Conservation (phyloP, 208 protist genomes). For the Trypanosoma platydactyli region DNA sequence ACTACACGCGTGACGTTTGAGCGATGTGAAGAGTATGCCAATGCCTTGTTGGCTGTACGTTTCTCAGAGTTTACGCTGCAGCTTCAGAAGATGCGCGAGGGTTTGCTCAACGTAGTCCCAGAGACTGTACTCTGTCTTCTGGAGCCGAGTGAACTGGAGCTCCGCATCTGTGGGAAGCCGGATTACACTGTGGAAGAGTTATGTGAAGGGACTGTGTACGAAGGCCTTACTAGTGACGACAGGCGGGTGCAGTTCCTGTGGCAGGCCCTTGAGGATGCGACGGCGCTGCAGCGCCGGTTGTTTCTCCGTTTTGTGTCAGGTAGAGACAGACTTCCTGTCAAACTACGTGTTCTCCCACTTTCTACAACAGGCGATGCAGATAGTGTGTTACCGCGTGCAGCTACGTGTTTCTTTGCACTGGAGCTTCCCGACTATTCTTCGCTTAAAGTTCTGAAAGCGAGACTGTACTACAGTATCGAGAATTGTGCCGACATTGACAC, state of each 20-base stretch:
- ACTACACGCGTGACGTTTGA: constrained; percentile 70
- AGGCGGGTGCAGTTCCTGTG: constrained; percentile 90
- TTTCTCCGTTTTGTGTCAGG: constrained; percentile 93
- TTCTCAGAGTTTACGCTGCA: constrained; percentile 82
- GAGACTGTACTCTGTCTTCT: constrained; percentile 80
- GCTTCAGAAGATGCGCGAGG: constrained; percentile 80
- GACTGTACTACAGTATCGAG: constrained; percentile 95
- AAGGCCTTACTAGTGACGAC: constrained; percentile 80
- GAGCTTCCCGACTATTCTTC: constrained; percentile 95
- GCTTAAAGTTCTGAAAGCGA: constrained; percentile 91
- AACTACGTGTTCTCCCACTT: constrained; percentile 79
- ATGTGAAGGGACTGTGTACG: constrained; percentile 75
- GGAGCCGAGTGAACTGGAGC: constrained; percentile 87
- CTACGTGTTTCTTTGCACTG: constrained; percentile 96
- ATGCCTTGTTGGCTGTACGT: constrained; percentile 60
- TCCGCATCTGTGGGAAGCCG: constrained; percentile 85
- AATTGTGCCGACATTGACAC: constrained; percentile 96
- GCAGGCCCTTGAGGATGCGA: constrained; percentile 85
- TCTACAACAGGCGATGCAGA: constrained; percentile 78
- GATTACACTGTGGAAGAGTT: constrained; percentile 89
- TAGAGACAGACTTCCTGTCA: constrained; percentile 86
- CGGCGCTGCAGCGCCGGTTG: constrained; percentile 73
- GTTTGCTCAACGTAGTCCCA: constrained; percentile 87
- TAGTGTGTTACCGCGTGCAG: constrained; percentile 83
- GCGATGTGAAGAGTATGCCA: constrained; percentile 75